Evolutionary conservation across 2,329 filamentous ascomycete species (phyloP), one percentile per base, ranked within the genome.

Genomic region (Chaetomium olivaceum): DNA sequence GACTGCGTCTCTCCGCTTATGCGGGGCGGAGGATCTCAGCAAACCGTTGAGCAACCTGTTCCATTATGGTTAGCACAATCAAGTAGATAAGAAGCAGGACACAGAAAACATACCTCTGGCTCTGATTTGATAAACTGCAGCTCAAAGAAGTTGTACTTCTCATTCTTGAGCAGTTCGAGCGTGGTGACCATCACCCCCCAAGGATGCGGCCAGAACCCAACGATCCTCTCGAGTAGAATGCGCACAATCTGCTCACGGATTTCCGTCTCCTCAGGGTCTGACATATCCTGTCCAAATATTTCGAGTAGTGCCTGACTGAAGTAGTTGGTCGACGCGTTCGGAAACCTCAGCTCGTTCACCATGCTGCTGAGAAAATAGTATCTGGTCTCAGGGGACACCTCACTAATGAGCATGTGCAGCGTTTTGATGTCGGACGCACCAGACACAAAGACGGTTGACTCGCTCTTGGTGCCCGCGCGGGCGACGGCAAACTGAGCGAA

Each of bases 171-270:
- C 64, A 99, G 85, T 80, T 98, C 95, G 69, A 95, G 81, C 67
- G 96, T 85, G 43, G 93, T 94, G 68, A 93, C 89, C 76, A 97
- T 89, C 52, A 99, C 81, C 14, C 96, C 96, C 94, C 94, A 98
- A 21, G 96, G 94, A 76, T 98, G 94, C 61, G 94, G 94, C 80
- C 93, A 92, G 76, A 92, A 92, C 25, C 92, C 91, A 66, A 96
- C 87, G 56, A 97, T 82, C 58, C 95, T 88, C 82, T 99, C 95
- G 46, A 97, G 83, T 55, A 99, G 81, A 27, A 97, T 88, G 56
- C 94, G 88, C 61, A 92, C 92, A 65, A 99, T 94, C 76, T 96
- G 92, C 79, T 98, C 91, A 43, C 94, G 91, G 57, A 97, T 89
- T 68, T 93, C 90, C 1, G 84, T 85, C 73, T 94, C 91, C 74